Percentiles rank a stretch among this genome's conserved stretches.
phyloP scores from a whole-genome alignment of 768 basidiomycete species.

The Suillus luteus region DNA sequence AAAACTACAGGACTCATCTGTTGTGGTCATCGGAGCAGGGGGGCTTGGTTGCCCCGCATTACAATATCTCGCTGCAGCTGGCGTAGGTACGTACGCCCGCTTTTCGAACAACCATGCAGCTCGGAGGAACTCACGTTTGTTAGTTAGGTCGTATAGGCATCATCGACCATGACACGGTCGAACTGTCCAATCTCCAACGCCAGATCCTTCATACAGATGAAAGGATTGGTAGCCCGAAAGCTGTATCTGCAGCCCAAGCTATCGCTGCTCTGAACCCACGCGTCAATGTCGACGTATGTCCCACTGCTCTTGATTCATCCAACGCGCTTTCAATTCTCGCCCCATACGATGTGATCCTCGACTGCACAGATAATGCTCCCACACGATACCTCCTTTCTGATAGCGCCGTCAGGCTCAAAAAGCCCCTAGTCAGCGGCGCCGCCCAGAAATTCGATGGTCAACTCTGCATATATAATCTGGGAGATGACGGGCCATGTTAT shows the following conservation, averaged over 20 bases:
- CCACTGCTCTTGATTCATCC: constrained; percentile 55
- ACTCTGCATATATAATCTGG: constrained; percentile 73
- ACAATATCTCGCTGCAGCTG: constrained; percentile 91
- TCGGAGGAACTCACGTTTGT: constrained; percentile 12
- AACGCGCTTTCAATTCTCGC: constrained; percentile 67
- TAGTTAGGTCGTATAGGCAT: constrained; percentile 76
- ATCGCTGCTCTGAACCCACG: constrained; percentile 56
- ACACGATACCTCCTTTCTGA: constrained; percentile 95
- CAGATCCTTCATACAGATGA: constrained; percentile 85
- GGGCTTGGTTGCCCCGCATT: constrained; percentile 95
- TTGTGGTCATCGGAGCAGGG: constrained; percentile 91
- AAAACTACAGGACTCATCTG: constrained; percentile 71
- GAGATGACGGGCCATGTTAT: constrained; percentile 81
- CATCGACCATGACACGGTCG: constrained; percentile 86
- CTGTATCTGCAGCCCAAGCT: constrained; percentile 74
- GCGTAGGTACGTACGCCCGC: constrained; percentile 65
- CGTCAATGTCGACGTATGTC: constrained; percentile 56
- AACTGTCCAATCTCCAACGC: constrained; percentile 87
- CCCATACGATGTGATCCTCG: constrained; percentile 77
- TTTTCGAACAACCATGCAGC: background rate
- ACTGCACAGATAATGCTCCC: constrained; percentile 93
- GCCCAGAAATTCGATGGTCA: constrained; percentile 87
- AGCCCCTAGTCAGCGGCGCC: constrained; percentile 89
- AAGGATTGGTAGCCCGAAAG: constrained; percentile 77
- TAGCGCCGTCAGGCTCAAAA: constrained; percentile 69